Conservation (phyloP, 306 rosid species). For the Albizia julibrissin region DNA sequence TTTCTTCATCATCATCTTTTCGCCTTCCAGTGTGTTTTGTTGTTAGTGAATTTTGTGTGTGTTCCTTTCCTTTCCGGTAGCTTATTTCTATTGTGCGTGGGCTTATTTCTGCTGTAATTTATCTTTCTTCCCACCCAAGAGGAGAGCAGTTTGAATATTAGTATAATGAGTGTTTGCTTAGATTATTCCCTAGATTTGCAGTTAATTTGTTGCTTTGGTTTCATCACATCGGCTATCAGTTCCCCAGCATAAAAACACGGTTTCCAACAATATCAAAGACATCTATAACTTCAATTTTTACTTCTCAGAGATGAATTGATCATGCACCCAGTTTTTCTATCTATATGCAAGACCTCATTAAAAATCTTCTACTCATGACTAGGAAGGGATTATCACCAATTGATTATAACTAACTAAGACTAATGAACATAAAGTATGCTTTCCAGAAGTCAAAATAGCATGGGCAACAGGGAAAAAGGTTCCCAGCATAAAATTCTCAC, state of each 20-base stretch:
- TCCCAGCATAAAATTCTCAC: neutral
- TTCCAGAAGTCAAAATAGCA: neutral
- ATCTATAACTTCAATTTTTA: neutral
- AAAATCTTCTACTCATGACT: slow-evolving; percentile 6
- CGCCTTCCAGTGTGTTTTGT: neutral
- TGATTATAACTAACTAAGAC: slow-evolving; percentile 27
- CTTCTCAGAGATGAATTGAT: slow-evolving; percentile 17
- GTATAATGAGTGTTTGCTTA: neutral
- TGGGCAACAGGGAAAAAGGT: neutral
- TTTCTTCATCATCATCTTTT: neutral
- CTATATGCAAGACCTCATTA: neutral
- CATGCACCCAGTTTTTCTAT: slow-evolving; percentile 11
- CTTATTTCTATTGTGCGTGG: neutral
- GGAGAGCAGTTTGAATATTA: neutral
- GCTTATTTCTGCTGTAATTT: neutral
- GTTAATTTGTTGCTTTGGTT: neutral
- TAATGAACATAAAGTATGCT: slow-evolving; percentile 12
- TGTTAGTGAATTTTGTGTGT: neutral
- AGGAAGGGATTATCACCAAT: slow-evolving; percentile 23
- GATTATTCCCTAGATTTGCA: neutral
- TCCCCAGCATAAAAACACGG: neutral
- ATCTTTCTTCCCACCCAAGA: neutral
- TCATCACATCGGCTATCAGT: neutral
- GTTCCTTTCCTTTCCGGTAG: neutral
- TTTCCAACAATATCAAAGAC: slow-evolving; percentile 7